Base-by-base conservation (phyloP, 1,139 yeast genomes). In the Diutina neorugosa region DNA sequence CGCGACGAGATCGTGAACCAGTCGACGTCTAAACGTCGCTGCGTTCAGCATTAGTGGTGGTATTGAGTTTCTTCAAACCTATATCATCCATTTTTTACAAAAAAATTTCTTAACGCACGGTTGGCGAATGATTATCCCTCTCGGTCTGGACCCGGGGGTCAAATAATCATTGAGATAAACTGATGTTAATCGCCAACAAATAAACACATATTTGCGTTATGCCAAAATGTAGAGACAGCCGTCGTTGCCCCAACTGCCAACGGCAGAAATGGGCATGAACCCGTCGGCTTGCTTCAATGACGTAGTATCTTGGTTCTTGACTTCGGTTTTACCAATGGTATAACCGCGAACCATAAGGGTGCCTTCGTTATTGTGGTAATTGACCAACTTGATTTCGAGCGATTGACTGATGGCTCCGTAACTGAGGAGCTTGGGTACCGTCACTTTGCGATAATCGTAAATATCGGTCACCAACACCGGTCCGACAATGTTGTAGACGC, bases 261-360 rank as follows among this genome's bases (percentile, higher is more conserved):
- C 11, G 20, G 27, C 41, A 1, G 50, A 11, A 18, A 27, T 46
- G 19, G 50, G 50, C 50, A 46, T 46, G n/a, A 46, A 46, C 41
- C 50, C 50, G 31, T 46, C 50, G 12, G 50, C 16, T 12, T 21
- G 31, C 25, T 44, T 44, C n/a, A n/a, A 18, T 18, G 23, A 6
- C 14, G 37, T 7, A 2, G n/a, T 16, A 8, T n/a, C 12, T 14
- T 46, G 37, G 14, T 46, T 7, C 31, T 11, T 9, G n/a, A 8
- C 40, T 9, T 14, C 16, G 9, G 69, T 65, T 55, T 74, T 82
- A 0, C 91, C 91, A 42, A 85, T 74, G 52, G 77, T 79, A 62
- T 83, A 85, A 0, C 93, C 94, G 55, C 93, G 69, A 1, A 81
- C 69, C 59, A 74, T 70, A 3, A 85, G 62, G 1, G 66, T 58